Base-by-base conservation (phyloP, 352 stramenopile species). In the Globisporangium irregulare region DNA sequence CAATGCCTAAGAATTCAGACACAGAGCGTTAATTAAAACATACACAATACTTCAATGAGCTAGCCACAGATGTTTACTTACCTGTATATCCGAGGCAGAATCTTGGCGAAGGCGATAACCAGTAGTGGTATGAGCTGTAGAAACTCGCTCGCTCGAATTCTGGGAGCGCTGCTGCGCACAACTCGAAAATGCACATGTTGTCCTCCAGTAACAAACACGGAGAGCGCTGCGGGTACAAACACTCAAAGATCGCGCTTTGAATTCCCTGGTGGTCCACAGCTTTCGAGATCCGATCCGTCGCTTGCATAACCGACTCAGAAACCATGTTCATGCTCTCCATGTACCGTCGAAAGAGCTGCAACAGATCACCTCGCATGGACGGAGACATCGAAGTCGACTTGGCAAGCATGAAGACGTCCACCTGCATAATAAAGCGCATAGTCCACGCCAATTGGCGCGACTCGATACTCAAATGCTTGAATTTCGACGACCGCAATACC, bases 81-180 rank as follows among this genome's bases (percentile, higher is more conserved):
- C 80, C 76, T 53, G 72, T 77, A 73, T 86, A 88, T 0, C 56
- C 38, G 67, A 86, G 70, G 10, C 76, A 80, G 57, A 89, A 89
- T 12, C 70, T 68, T 18, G 77, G 70, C 2, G 76, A 74, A 5
- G 77, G 61, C 7, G 73, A 63, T 22, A 89, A 38, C 15, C 61
- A 46, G 65, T 81, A 57, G 4, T 73, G 70, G 15, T 73, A 80
- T 25, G 70, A 72, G n/a, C 71, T 61, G 66, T 76, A 84, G 41
- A 78, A 77, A 0, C 61, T 32, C 62, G 79, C 51, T 20, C 78
- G 73, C 59, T 87, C 73, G 27, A 72, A 64, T 4, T 32, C 53
- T 48, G 71, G 41, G 15, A 82, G 27, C 51, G 77, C 73, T 3
- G 71, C 61, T 0, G 24, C 69, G 60, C 78, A 86, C 34, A 88